Evolutionary conservation across 495 filamentous ascomycete species (phyloP), one percentile per base, ranked within the genome.

Genomic region (Tuber aestivum): DNA sequence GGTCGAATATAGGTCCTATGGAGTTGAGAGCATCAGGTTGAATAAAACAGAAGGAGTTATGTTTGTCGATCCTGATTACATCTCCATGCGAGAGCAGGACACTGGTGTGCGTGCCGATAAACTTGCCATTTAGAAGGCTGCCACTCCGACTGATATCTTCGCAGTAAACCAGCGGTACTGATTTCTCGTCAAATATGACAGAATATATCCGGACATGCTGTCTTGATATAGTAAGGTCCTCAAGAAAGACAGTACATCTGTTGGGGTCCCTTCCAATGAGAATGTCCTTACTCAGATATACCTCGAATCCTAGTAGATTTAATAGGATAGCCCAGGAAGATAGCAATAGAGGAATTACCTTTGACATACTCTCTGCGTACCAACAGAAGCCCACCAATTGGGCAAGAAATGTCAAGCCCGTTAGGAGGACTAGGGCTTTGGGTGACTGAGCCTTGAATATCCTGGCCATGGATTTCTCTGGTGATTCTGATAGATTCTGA

Each of bases 141-240:
- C 87, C 87, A 71, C 88, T 88, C 41, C 71, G 75, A 4, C 86
- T 88, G 0, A 86, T 68, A 78, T 89, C 86, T 74, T 88, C 83
- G n/a, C 86, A 87, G 76, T 88, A 89, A 8, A 89, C 84, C 27
- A 89, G 81, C 1, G 87, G 86, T 2, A 84, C 78, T 1, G 87
- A 81, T 35, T 84, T 75, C 2, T 77, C 40, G 72, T 88, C 86
- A 77, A 86, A 88, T 14, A 86, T 73, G 27, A 89, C 79, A 0
- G 85, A 86, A 78, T 89, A 89, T 69, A 89, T 86, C 23, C 83
- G 84, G 3, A 87, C 69, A 72, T 89, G 88, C 35, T 65, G 56
- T 65, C 56, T 65, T 65, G 56, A 65, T 65, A 65, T 18, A 14
- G 56, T 65, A 20, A 65, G 3, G 56, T 65, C 56, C 56, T 65